Percentiles rank a stretch among this genome's conserved stretches.
Conservation (phyloP, 768 basidiomycete species). For the Cystofilobasidium ferigula region DNA sequence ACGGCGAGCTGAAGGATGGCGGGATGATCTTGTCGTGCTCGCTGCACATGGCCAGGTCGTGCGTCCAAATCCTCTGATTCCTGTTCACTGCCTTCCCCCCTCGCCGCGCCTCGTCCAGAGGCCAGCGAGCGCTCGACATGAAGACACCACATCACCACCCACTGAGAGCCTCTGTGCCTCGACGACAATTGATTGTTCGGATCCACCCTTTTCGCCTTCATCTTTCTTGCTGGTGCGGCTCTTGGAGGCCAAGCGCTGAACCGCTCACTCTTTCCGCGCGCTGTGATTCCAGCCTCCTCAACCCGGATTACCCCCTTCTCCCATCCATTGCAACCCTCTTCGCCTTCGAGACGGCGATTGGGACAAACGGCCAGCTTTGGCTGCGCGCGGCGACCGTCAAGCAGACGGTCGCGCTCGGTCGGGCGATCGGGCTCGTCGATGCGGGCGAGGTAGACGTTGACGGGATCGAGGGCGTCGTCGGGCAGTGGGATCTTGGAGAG, state of each 20-base stretch:
- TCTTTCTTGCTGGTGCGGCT: background rate
- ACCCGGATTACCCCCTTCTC: conserved; percentile 70
- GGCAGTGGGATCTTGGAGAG: background rate
- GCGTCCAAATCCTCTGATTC: conserved; percentile 33
- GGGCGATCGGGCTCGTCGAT: conserved; percentile 73
- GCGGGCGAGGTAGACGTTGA: background rate
- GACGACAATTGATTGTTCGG: no score
- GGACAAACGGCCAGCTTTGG: conserved; percentile 89
- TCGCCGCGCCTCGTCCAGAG: no score
- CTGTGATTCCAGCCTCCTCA: conserved; percentile 51
- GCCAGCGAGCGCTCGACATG: no score
- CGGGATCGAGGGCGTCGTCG: background rate
- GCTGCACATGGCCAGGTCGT: conserved; percentile 76
- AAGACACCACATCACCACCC: no score
- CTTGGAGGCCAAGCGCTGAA: no score
- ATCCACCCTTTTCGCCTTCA: conserved; percentile 19
- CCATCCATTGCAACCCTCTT: conserved; percentile 64
- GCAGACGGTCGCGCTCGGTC: conserved; percentile 61
- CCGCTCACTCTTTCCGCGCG: no score
- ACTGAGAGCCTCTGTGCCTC: no score
- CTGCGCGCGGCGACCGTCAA: conserved; percentile 60
- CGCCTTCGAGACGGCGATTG: conserved; percentile 77
- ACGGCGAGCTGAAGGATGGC: conserved; percentile 72
- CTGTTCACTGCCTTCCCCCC: background rate
- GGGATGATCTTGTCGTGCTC: conserved; percentile 75